Evolutionary conservation across 2,329 filamentous ascomycete genomes (phyloP).

Genomic region (Nannizziopsis barbatae): DNA sequence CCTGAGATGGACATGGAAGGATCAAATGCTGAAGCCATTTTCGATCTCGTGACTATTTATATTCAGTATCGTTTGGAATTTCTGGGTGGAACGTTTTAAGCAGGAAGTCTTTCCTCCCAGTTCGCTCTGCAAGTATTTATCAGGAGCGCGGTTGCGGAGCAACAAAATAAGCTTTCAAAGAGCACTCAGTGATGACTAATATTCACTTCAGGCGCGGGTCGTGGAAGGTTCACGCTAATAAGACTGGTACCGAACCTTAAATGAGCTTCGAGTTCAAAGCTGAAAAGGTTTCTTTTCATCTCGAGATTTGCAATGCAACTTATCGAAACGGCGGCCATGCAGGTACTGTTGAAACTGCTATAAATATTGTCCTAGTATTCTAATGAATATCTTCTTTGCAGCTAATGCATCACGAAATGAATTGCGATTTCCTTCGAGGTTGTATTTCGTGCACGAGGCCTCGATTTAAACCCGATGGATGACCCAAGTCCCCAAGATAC

Average conservation of each 20-base stretch:
- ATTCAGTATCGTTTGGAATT: not conserved
- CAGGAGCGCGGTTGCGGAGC: constrained; percentile 1
- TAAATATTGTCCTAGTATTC: no score
- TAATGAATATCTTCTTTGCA: no score
- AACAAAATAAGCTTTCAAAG: constrained; percentile 3
- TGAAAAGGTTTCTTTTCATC: no score
- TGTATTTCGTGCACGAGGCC: constrained; percentile 21
- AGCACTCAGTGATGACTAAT: not conserved
- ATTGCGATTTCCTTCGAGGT: constrained; percentile 13
- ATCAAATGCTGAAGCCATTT: constrained; percentile 38
- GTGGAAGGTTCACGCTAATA: no score
- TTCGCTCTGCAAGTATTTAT: not conserved
- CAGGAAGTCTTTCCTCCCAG: no score
- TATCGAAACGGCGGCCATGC: not conserved
- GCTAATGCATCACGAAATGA: constrained; percentile 20
- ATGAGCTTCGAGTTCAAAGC: no score
- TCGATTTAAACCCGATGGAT: constrained; percentile 46
- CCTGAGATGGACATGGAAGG: constrained; percentile 46
- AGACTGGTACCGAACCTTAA: no score
- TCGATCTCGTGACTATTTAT: not conserved
- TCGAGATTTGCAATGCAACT: not conserved
- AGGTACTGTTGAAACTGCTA: not conserved
- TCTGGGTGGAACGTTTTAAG: not conserved
- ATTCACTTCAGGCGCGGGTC: no score
- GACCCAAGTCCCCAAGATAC: constrained; percentile 35